A percentile compares a stretch with the other conserved stretches of the same genome.
Conservation (phyloP, 2,329 filamentous ascomycete species). For the Emericellopsis cladophorae region DNA sequence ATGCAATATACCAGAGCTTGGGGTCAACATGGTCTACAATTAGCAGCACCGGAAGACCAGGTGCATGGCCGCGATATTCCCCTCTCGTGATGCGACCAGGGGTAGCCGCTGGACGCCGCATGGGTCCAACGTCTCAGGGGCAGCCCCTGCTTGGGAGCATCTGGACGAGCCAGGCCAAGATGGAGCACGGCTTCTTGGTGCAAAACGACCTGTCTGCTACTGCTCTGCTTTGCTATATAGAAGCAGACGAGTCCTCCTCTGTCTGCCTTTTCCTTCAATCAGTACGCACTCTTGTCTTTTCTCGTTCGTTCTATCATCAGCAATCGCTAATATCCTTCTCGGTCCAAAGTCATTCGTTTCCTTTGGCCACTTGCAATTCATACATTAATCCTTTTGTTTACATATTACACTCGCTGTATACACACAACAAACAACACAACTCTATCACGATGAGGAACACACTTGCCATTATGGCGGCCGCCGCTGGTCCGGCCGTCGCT, state of each 20-base stretch:
- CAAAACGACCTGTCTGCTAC: too few relatives aligned
- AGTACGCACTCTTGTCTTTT: too few relatives aligned
- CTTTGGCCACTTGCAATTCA: constrained; percentile 23
- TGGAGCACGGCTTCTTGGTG: background rate
- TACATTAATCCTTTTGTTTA: constrained; percentile 17
- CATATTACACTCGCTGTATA: constrained; percentile 6
- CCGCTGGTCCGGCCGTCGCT: constrained; percentile 37
- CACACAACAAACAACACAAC: constrained; percentile 3
- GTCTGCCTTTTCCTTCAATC: constrained; percentile 11
- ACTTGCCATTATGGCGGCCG: constrained; percentile 33
- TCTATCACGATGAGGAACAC: constrained; percentile 35
- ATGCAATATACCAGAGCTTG: too few relatives aligned
- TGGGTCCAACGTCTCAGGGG: too few relatives aligned
- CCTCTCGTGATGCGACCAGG: too few relatives aligned
- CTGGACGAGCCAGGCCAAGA: background rate
- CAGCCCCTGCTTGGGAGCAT: too few relatives aligned
- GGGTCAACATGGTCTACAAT: too few relatives aligned
- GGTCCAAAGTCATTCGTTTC: constrained; percentile 45
- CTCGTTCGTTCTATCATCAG: constrained; percentile 10
- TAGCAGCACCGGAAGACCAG: too few relatives aligned
- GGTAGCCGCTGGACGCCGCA: too few relatives aligned
- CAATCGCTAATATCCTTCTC: constrained; percentile 10
- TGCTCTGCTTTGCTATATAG: constrained; percentile 1
- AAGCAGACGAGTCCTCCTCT: constrained; percentile 4
- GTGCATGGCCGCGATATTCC: too few relatives aligned